Base-by-base conservation (phyloP, 495 filamentous ascomycete genomes). In the Xylaria venustula region DNA sequence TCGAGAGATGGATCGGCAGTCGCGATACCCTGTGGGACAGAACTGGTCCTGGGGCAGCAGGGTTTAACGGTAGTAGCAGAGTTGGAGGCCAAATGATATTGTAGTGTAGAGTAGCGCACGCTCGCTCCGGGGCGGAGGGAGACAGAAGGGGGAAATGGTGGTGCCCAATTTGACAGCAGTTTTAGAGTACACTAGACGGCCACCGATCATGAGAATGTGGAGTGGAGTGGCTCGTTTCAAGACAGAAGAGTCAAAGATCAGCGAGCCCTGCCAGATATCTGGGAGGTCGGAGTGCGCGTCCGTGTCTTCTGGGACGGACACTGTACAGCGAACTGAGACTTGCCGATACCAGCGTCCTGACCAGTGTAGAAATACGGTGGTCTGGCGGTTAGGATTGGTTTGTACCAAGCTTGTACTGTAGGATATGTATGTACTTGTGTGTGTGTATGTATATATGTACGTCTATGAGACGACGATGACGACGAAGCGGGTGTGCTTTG, bases 1-100 rank as follows among this genome's bases (percentile, higher is more conserved):
- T 65, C 64, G 73, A 72, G 68, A 73, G 70, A 77, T 64, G 68
- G 77, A 79, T 79, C 77, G 75, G 72, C 76, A 71, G 48, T 66
- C 67, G 52, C 63, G 71, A 70, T 75, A 66, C 74, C 71, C 75
- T 72, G 65, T 72, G 65, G 37, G 56, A 41, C 28, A 23, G 56
- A 30, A 40, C 65, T 66, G 64, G 63, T 48, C 61, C 60, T 56
- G 63, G 64, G 66, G 60, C 60, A 64, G 64, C 58, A 61, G 58
- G 48, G 47, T 45, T 25, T 22, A 50, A 46, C 23, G 26, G 45
- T 53, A 42, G 41, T 20, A 37, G 30, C 30, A 48, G 40, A 28
- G 47, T 53, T 54, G 58, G 55, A 59, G 56, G 56, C 23, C 45
- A 32, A 59, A 14, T 42, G 56, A 59, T 62, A 63, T 54, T 9